A percentile compares a stretch with the other conserved stretches of the same genome.
phyloP scores from a whole-genome alignment of 1,284 basidiomycete species.

The Mycosarcoma mackinlayi region DNA sequence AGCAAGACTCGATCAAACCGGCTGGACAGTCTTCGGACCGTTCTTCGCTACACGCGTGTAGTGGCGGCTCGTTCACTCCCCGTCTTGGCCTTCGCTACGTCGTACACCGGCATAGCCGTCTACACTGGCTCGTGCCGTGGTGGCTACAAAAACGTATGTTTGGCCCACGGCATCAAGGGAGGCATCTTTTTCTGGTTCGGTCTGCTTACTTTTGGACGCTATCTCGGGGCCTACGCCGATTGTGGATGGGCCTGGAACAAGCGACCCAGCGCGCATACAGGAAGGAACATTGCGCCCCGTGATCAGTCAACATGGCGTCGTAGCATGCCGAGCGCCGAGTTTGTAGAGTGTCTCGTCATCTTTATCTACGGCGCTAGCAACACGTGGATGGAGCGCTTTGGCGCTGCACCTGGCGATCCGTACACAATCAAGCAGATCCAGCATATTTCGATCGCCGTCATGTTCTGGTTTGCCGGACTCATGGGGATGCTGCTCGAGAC shows the following conservation, averaged over 20 bases:
- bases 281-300: constrained; percentile 27
- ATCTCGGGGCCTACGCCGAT: constrained; percentile 87
- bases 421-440: constrained; percentile 93
- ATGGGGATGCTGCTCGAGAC: constrained; percentile 91
- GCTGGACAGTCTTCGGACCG: constrained; percentile 11
- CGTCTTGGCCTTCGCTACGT: constrained; percentile 76
- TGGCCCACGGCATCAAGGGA: constrained; percentile 91
- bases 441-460: constrained; percentile 91
- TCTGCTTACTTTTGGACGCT: constrained; percentile 86
- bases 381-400: constrained; percentile 95
- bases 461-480: constrained; percentile 95
- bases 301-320: constrained; percentile 33
- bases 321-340: constrained; percentile 75
- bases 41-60: constrained; percentile 45
- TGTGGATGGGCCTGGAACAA: constrained; percentile 95
- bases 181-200: constrained; percentile 76
- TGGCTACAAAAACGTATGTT: constrained; percentile 76
- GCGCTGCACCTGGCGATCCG: constrained; percentile 81
- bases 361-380: constrained; percentile 90
- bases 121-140: constrained; percentile 84
- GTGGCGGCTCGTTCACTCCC: constrained; percentile 75
- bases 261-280: constrained; percentile 35
- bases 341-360: constrained; percentile 86
- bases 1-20: constrained; percentile 17
- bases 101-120: constrained; percentile 78